These are phyloP conservation scores for Fraxinus floribunda DNA, from an alignment of 305 asterid species.

Conservation along the genomic window DNA sequence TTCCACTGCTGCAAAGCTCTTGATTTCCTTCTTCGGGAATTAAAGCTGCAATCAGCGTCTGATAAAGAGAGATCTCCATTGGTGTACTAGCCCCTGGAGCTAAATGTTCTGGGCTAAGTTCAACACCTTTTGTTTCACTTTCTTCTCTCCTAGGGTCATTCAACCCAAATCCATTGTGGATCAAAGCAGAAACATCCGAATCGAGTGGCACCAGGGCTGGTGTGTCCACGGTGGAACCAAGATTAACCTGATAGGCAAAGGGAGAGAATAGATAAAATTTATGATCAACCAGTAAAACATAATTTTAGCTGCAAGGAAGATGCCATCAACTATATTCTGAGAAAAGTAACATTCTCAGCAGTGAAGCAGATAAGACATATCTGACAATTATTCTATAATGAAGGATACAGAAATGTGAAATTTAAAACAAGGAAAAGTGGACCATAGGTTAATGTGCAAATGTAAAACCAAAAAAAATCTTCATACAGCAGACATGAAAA, in stretches of 20 bases:
- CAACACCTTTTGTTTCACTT: slow-evolving; percentile 46
- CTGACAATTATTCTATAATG: not conserved
- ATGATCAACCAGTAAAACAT: slow-evolving; percentile 12
- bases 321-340: not conserved
- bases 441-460: not conserved
- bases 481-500: not conserved
- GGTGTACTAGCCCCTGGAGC: slow-evolving; percentile 44
- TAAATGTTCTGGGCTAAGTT: slow-evolving; percentile 45
- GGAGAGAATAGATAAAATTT: not conserved
- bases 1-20: slow-evolving; percentile 40
- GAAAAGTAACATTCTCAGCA: not conserved
- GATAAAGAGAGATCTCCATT: slow-evolving; percentile 57
- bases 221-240: slow-evolving; percentile 38
- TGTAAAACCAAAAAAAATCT: not conserved
- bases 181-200: slow-evolving; percentile 43
- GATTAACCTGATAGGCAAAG: slow-evolving; percentile 43
- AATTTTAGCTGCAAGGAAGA: not conserved
- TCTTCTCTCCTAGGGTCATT: slow-evolving; percentile 54
- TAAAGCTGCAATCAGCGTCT: slow-evolving; percentile 78
- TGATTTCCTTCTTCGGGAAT: slow-evolving; percentile 70
- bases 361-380: not conserved
- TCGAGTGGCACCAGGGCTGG: slow-evolving; percentile 46
- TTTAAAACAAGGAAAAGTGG: not conserved
- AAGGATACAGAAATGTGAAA: not conserved
- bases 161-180: slow-evolving; percentile 40